Evolutionary conservation across 1,284 basidiomycete genomes (phyloP).

Genomic region (Microbotryum violaceum): DNA sequence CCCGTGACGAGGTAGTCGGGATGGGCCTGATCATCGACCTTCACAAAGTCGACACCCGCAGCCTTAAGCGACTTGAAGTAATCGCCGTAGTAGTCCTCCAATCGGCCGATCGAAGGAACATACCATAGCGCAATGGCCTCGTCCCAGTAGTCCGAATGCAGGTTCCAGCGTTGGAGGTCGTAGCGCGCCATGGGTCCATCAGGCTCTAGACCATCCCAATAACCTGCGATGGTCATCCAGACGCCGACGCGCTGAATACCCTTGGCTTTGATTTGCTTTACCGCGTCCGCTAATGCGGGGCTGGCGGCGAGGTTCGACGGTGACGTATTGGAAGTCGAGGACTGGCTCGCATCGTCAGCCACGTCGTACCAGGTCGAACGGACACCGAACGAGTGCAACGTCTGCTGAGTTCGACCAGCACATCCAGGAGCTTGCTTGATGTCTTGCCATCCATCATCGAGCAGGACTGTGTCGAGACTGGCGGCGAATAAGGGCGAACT

Average conservation of each 20-base stretch:
- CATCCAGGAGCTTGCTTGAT: slow-evolving; percentile 1
- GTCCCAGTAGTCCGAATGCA: slow-evolving; percentile 4
- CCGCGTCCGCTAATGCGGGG: slow-evolving; percentile 8
- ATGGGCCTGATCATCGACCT: slow-evolving; percentile 39
- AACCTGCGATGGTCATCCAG: slow-evolving; percentile 34
- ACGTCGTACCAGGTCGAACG: slow-evolving; percentile 16
- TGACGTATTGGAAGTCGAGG: no score
- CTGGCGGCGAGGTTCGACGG: no score
- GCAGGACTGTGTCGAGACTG: slow-evolving; percentile 24
- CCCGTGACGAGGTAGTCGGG: slow-evolving; percentile 22
- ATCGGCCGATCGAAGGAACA: slow-evolving; percentile 26
- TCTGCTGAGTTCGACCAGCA: neutral
- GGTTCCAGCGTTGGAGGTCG: slow-evolving; percentile 11
- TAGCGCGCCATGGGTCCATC: slow-evolving; percentile 12
- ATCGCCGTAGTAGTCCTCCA: slow-evolving; percentile 32
- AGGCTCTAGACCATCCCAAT: slow-evolving; percentile 33
- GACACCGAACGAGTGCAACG: slow-evolving; percentile 9
- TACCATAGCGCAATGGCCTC: neutral
- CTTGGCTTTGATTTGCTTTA: slow-evolving; percentile 16
- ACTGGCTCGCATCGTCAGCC: neutral
- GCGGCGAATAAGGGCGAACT: neutral
- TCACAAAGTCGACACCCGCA: slow-evolving; percentile 37
- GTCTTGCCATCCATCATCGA: slow-evolving; percentile 36
- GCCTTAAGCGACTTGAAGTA: slow-evolving; percentile 34
- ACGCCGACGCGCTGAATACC: slow-evolving; percentile 30